phyloP scores from a whole-genome alignment of 2,329 filamentous ascomycete genomes.

The Dryadomyces quercivorus region DNA sequence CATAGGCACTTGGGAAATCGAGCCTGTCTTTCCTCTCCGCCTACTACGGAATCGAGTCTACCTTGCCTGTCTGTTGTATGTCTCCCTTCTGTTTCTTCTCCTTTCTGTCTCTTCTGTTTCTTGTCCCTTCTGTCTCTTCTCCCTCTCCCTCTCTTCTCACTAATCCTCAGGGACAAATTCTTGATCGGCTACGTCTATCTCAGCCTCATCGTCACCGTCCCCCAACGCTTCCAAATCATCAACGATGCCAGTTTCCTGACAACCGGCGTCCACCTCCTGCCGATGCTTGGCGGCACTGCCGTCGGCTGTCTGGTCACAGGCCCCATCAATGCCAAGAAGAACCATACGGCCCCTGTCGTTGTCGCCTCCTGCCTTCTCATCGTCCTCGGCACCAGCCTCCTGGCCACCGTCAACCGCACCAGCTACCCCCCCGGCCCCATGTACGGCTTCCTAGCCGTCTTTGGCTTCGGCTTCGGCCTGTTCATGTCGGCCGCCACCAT shows the following conservation, averaged over 20 bases:
- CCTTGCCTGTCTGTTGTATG: conserved; percentile 34
- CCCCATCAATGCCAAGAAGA: conserved; percentile 37
- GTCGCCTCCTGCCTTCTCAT: conserved; percentile 37
- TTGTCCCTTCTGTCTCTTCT: no score
- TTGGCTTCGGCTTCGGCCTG: conserved; percentile 47
- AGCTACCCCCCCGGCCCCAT: conserved; percentile 23
- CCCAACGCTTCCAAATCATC: conserved; percentile 48
- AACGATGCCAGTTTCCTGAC: conserved; percentile 38
- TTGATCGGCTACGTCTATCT: conserved; percentile 47
- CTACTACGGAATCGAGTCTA: conserved; percentile 37
- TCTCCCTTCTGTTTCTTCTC: no score
- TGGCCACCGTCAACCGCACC: conserved; percentile 28
- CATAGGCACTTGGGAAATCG: conserved; percentile 25
- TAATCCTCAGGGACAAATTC: conserved; percentile 35
- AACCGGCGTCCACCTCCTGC: conserved; percentile 45
- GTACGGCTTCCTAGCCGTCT: conserved; percentile 43
- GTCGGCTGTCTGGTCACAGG: conserved; percentile 44
- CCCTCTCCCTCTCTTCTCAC: not conserved
- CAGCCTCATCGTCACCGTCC: conserved; percentile 43
- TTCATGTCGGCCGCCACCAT: conserved; percentile 45
- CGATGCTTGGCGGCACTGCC: conserved; percentile 44
- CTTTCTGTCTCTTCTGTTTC: conserved; percentile 33
- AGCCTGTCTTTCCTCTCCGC: conserved; percentile 42
- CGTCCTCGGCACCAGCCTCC: conserved; percentile 36
- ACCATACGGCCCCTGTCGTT: conserved; percentile 40